Base-by-base conservation (phyloP, 2,329 filamentous ascomycete genomes). In the Zymoseptoria passerinii region DNA sequence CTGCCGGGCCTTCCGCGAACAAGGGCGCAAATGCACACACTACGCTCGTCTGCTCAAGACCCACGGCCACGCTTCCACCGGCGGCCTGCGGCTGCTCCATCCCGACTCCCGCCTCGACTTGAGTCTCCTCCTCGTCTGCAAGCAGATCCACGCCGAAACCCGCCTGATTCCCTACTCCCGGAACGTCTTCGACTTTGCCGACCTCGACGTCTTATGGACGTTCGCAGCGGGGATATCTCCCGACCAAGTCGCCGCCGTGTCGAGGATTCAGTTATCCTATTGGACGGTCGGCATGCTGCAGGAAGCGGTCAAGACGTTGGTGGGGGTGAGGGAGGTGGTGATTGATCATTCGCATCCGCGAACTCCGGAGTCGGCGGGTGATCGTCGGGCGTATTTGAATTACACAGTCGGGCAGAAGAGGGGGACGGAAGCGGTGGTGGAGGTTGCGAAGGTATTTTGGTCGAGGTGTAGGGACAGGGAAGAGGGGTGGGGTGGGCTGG, bases 121-220 rank as follows among this genome's bases (percentile, higher is more conserved):
- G 16, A 23, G n/a, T 18, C 10, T 49, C 19, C 23, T 56, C 8
- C 28, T 50, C 18, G 54, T 56, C 48, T 52, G 48, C 28, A 23
- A 35, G 27, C 54, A 56, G 28, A 50, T 56, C 13, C 29, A 56
- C 35, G 18, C 20, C 20, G 54, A 56, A 27, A 48, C 54, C 8
- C n/a, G 16, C 1, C 23, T 56, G 16, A 16, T 55, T n/a, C 53
- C 53, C 13, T 55, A 55, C 20, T 18, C 29, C 8, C 27, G 35
- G 18, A 55, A 44, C 28, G 28, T 27, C 35, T 55, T 55, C 53
- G 28, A 23, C 16, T 55, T 55, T 40, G 16, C 18, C 44, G 19
- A 55, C 44, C 40, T 48, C 3, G 44, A 44, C 19, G 28, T 28
- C 4, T 10, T 55, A 2, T 18, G 18, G 13, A 48, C 44, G 8